These are phyloP conservation scores for Venturia aucupariae DNA, from an alignment of 2,329 filamentous ascomycete genomes.

Conservation along the genomic window DNA sequence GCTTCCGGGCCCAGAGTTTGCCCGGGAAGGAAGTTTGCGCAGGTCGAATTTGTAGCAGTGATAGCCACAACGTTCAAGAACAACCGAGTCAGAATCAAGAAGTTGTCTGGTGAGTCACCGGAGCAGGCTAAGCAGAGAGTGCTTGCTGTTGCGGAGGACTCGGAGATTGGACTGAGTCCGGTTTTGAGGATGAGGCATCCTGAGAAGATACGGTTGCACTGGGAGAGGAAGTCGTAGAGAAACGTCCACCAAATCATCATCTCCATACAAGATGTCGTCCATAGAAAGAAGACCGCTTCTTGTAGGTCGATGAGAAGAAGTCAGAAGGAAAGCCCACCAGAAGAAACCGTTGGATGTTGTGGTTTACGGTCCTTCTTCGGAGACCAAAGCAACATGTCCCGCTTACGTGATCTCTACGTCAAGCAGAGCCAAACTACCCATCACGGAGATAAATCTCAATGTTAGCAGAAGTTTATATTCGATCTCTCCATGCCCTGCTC, in stretches of 20 bases:
- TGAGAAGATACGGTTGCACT: neutral
- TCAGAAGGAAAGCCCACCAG: no score
- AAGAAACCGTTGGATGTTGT: neutral
- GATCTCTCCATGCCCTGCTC: no score
- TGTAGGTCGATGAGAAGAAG: no score
- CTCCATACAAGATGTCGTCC: no score
- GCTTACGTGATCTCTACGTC: neutral
- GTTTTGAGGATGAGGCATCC: constrained; percentile 10
- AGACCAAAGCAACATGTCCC: neutral
- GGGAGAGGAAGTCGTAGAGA: neutral
- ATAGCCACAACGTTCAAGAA: constrained; percentile 7
- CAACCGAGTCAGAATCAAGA: neutral
- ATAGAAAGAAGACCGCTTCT: no score
- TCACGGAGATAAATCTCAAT: neutral
- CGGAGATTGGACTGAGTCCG: constrained; percentile 2
- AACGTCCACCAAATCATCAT: no score
- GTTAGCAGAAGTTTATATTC: no score
- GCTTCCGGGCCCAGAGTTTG: constrained; percentile 12
- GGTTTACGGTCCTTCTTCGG: neutral
- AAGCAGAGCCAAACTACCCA: neutral
- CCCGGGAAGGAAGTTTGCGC: constrained; percentile 13
- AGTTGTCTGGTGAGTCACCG: neutral
- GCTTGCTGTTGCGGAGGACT: neutral
- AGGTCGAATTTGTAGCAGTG: constrained; percentile 13
- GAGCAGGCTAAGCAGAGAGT: constrained; percentile 2